Evolutionary conservation across 768 basidiomycete species (phyloP), one percentile per base, ranked within the genome.

Genomic region (Boletus rubescentipes): DNA sequence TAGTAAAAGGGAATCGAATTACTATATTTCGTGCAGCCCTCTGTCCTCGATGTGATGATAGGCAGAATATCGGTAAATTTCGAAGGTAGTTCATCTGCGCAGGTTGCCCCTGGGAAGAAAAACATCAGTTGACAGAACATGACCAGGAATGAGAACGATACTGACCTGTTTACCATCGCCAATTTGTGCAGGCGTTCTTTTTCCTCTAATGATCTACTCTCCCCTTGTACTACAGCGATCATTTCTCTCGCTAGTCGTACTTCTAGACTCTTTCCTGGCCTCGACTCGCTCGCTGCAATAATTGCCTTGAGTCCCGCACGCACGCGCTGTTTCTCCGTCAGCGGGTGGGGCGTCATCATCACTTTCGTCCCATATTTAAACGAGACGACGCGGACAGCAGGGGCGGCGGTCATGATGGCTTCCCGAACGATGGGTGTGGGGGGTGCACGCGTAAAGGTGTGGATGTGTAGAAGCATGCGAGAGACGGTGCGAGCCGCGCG

Each of bases 231-330:
- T 18, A 91, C 80, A 0, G 76, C 78, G 40, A 97, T 76, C 31
- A 94, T 73, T 73, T 96, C 92, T 65, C 83, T 77, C 30, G 93
- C 93, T 55, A 96, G 68, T 54, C 93, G 75, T 63, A 88, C 83
- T 58, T 85, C 83, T 8, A 87, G 57, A 0, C 74, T 79, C 61
- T 78, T 78, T 21, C 86, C 88, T 0, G 78, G 67, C 38, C 79
- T 77, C 51, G 71, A 73, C 54, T 86, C 77, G 55, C 82, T 80
- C 12, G 82, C 84, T 6, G 84, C 73, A 41, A 92, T 59, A 15
- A 97, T 85, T 80, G 87, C 91, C 55, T 76, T 66, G 35, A 96
- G 76, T 4, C 85, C 93, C 44, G 75, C 79, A 32, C 82, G 78
- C 41, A 83, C 81, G 34, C 93, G 78, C 73, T 94, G 92, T 65